These are phyloP conservation scores for Drechslerella dactyloides DNA, from an alignment of 2,329 filamentous ascomycete genomes.

Conservation along the genomic window DNA sequence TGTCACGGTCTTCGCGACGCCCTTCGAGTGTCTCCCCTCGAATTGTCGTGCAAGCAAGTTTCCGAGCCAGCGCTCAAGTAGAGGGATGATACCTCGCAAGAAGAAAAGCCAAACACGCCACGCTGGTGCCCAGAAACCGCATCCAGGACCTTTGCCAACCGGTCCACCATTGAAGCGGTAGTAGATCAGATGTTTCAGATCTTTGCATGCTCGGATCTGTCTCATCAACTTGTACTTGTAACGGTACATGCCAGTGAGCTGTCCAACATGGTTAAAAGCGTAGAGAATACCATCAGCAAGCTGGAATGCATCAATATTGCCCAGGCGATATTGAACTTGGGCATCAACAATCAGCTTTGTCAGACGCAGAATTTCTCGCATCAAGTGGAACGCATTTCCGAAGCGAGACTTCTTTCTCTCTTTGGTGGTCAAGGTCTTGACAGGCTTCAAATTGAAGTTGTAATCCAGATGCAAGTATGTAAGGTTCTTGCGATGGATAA, in stretches of 20 bases:
- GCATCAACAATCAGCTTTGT: conserved; percentile 98
- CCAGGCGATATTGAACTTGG: conserved; percentile 94
- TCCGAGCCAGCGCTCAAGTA: conserved; percentile 95
- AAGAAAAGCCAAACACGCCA: conserved; percentile 99
- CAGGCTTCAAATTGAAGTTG: conserved; percentile 98
- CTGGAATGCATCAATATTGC: conserved; percentile 98
- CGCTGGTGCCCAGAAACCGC: conserved; percentile 97
- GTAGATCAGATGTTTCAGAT: conserved; percentile 98
- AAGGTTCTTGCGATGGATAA: conserved; percentile 97
- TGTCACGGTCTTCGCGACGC: conserved; percentile 97
- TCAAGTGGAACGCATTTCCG: conserved; percentile 97
- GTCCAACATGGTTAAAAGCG: conserved; percentile 98
- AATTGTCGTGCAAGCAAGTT: conserved; percentile 97
- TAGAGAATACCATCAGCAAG: conserved; percentile 98
- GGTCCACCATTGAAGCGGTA: conserved; percentile 97
- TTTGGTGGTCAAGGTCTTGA: conserved; percentile 97
- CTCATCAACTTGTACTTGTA: conserved; percentile 99
- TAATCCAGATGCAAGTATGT: conserved; percentile 98
- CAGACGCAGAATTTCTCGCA: conserved; percentile 93
- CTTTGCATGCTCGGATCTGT: conserved; percentile 98
- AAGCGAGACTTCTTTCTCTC: conserved; percentile 99
- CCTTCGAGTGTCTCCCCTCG: conserved; percentile 97
- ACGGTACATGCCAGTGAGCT: conserved; percentile 98
- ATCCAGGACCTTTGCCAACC: conserved; percentile 95
- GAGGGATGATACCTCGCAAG: conserved; percentile 95